These are phyloP conservation scores for Oropetium thomaeum DNA, from an alignment of 176 grass and related monocot genomes.

Conservation along the genomic window DNA sequence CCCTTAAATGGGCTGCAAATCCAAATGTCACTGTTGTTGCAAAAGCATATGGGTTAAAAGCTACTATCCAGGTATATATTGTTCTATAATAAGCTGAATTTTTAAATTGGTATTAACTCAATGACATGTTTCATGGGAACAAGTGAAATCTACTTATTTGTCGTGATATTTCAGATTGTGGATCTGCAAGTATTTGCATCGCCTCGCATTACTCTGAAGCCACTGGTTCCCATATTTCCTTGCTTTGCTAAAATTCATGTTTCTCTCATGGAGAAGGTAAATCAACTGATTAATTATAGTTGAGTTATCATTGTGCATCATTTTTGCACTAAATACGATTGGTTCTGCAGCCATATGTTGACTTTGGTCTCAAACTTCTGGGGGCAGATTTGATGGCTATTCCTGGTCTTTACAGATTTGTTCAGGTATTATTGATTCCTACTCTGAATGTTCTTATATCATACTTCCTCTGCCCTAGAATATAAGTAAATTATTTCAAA, in stretches of 20 bases:
- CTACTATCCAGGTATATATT: constrained; percentile 65
- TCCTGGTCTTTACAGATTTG: constrained; percentile 93
- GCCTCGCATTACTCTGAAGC: constrained; percentile 91
- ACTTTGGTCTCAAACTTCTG: constrained; percentile 92
- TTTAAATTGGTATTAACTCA: not conserved
- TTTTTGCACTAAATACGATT: constrained; percentile 26
- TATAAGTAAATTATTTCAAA: no score
- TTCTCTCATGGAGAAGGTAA: constrained; percentile 94
- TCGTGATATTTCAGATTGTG: constrained; percentile 60
- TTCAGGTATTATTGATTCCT: constrained; percentile 51
- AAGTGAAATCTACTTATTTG: constrained; percentile 10
- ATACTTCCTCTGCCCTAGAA: no score
- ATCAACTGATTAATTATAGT: not conserved
- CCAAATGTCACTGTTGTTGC: constrained; percentile 77
- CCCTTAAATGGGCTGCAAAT: constrained; percentile 96
- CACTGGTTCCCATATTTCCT: constrained; percentile 83
- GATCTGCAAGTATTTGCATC: constrained; percentile 93
- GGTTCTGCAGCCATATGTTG: constrained; percentile 88
- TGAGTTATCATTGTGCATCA: not conserved
- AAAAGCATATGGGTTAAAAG: constrained; percentile 81
- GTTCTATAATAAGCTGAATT: constrained; percentile 12
- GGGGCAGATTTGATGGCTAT: constrained; percentile 97
- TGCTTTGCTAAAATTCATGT: constrained; percentile 86
- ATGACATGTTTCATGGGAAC: constrained; percentile 7
- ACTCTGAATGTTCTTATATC: constrained; percentile 7